Conservation (phyloP, 2,329 filamentous ascomycete genomes). For the Paecilomyces fulvus region DNA sequence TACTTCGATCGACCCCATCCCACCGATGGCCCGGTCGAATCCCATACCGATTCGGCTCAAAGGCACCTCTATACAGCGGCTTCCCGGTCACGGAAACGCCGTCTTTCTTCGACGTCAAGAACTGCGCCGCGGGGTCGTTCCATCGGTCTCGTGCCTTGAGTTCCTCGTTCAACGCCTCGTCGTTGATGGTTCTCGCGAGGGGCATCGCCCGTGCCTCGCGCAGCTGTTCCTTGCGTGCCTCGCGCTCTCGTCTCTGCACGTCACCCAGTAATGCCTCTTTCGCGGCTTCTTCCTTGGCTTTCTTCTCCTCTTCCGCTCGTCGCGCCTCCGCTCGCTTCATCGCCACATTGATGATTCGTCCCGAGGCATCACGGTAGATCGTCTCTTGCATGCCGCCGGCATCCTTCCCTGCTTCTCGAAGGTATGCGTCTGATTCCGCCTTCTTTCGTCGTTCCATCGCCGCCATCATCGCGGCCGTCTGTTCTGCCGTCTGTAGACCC, state of each 20-base stretch:
- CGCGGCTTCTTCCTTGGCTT: constrained; percentile 54
- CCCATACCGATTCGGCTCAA: constrained; percentile 84
- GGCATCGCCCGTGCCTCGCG: constrained; percentile 76
- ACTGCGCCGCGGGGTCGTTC: constrained; percentile 88
- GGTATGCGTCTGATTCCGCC: constrained; percentile 33
- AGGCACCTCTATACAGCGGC: constrained; percentile 69
- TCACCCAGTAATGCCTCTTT: constrained; percentile 71
- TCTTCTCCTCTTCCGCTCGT: constrained; percentile 66
- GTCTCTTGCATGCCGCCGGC: constrained; percentile 58
- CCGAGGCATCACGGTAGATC: constrained; percentile 90
- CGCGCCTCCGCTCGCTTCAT: constrained; percentile 84
- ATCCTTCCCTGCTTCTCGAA: constrained; percentile 17
- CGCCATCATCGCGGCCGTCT: constrained; percentile 64
- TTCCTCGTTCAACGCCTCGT: constrained; percentile 76
- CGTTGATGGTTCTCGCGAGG: constrained; percentile 72
- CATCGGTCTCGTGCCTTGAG: constrained; percentile 68
- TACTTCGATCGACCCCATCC: constrained; percentile 93
- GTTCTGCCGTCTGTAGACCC: constrained; percentile 73
- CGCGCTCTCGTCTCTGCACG: constrained; percentile 65
- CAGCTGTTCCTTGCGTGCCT: constrained; percentile 57
- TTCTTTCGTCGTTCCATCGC: constrained; percentile 51
- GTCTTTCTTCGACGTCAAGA: constrained; percentile 48
- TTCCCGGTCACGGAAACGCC: constrained; percentile 44
- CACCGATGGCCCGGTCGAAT: constrained; percentile 88
- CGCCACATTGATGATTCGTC: constrained; percentile 83